phyloP scores from a whole-genome alignment of 2,329 filamentous ascomycete genomes.

The Pezicula neosporulosa region DNA sequence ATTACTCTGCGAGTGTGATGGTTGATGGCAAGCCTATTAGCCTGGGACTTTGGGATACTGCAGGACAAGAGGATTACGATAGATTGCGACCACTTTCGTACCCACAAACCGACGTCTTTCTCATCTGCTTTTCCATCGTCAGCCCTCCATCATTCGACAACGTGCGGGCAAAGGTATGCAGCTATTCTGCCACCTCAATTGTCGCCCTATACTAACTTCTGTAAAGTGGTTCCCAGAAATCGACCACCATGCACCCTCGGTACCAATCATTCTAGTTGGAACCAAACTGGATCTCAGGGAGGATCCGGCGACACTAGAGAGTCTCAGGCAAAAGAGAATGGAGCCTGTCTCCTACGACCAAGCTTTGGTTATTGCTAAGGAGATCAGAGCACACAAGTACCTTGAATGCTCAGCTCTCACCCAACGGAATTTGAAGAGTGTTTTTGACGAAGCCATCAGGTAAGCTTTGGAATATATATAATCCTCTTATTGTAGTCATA shows the following conservation, averaged over 20 bases:
- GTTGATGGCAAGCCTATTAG: slow-evolving; percentile 98
- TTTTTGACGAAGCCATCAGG: slow-evolving; percentile 98
- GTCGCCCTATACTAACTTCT: neutral
- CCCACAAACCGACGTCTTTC: slow-evolving; percentile 96
- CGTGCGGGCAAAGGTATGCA: slow-evolving; percentile 89
- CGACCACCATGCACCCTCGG: slow-evolving; percentile 90
- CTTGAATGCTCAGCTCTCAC: slow-evolving; percentile 96
- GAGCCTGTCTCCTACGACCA: slow-evolving; percentile 95
- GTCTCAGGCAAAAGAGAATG: slow-evolving; percentile 88
- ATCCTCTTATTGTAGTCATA: neutral
- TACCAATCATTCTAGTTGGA: slow-evolving; percentile 94
- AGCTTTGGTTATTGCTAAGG: slow-evolving; percentile 82
- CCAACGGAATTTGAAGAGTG: slow-evolving; percentile 94
- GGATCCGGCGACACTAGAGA: slow-evolving; percentile 77
- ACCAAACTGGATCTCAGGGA: slow-evolving; percentile 96
- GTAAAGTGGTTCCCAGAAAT: slow-evolving; percentile 93
- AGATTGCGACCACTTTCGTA: slow-evolving; percentile 92
- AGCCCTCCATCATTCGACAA: slow-evolving; percentile 98
- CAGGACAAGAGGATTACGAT: slow-evolving; percentile 98
- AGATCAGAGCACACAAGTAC: slow-evolving; percentile 96
- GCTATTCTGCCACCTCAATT: neutral
- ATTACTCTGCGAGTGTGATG: slow-evolving; percentile 99
- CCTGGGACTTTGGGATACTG: slow-evolving; percentile 96
- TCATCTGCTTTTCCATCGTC: slow-evolving; percentile 98
- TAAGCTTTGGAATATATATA: slow-evolving; percentile 41